phyloP scores from a whole-genome alignment of 106 monocot genomes.

The Acorus calamus region DNA sequence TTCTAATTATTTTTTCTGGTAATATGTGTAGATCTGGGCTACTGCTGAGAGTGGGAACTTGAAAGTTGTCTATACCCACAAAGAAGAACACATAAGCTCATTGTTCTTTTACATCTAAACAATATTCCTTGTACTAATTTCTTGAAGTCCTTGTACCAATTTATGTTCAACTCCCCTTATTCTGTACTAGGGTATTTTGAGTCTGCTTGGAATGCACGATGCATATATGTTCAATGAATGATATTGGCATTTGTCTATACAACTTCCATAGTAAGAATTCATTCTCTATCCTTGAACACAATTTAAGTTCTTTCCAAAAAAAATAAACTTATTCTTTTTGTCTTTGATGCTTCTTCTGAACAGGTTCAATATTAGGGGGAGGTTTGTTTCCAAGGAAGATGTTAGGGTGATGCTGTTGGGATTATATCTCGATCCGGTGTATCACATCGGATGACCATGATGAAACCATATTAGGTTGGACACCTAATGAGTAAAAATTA shows the following conservation, averaged over 20 bases:
- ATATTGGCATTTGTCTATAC: constrained; percentile 61
- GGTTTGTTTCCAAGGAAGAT: constrained; percentile 70
- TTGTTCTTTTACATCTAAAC: neutral
- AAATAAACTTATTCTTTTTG: too few relatives aligned
- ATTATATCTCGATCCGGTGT: too few relatives aligned
- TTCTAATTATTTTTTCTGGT: too few relatives aligned
- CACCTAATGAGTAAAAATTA: too few relatives aligned
- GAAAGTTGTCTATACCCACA: constrained; percentile 80
- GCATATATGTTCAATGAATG: constrained; percentile 62
- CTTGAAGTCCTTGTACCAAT: too few relatives aligned
- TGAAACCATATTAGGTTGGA: too few relatives aligned
- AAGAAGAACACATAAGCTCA: constrained; percentile 65
- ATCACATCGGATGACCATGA: too few relatives aligned
- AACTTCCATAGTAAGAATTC: constrained; percentile 81
- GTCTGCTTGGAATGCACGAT: constrained; percentile 64
- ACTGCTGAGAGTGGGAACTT: constrained; percentile 62
- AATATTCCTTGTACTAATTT: too few relatives aligned
- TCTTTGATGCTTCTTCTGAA: neutral
- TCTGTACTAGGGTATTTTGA: constrained; percentile 46
- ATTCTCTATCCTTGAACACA: neutral
- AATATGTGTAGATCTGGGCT: constrained; percentile 63
- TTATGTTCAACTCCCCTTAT: too few relatives aligned
- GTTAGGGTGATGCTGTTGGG: constrained; percentile 61
- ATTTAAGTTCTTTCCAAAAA: too few relatives aligned
- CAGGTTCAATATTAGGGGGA: constrained; percentile 78